phyloP scores from a whole-genome alignment of 2,329 filamentous ascomycete species.

The Fusarium tricinctum region DNA sequence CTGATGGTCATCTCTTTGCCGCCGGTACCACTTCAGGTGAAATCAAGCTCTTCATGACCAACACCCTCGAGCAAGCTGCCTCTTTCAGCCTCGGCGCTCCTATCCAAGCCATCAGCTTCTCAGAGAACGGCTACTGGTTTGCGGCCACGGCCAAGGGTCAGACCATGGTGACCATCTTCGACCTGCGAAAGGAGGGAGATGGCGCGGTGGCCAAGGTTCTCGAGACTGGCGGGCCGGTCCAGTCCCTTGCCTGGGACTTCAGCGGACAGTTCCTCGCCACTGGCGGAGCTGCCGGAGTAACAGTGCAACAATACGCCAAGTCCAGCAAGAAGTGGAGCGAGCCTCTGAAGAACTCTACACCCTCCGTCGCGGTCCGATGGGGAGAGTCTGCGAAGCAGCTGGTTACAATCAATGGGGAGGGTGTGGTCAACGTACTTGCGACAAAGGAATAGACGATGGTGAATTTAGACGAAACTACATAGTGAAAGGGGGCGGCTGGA shows the following conservation, averaged over 20 bases:
- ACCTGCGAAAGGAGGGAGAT: conserved; percentile 91
- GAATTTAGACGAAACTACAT: conserved; percentile 24
- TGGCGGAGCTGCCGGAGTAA: conserved; percentile 82
- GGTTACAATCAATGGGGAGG: conserved; percentile 80
- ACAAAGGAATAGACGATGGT: conserved; percentile 60
- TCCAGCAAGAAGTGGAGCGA: conserved; percentile 90
- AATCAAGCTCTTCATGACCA: conserved; percentile 91
- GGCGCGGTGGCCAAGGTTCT: conserved; percentile 85
- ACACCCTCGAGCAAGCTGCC: conserved; percentile 81
- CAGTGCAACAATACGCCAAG: conserved; percentile 92
- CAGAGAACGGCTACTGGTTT: conserved; percentile 97
- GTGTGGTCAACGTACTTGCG: conserved; percentile 79
- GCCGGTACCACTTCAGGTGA: conserved; percentile 84
- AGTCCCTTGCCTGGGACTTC: conserved; percentile 90
- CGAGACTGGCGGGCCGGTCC: conserved; percentile 83
- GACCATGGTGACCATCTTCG: conserved; percentile 86
- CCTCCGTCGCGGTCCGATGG: conserved; percentile 82
- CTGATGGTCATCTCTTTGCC: conserved; percentile 94
- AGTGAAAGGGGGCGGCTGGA: conserved; percentile 16
- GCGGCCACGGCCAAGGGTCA: conserved; percentile 85
- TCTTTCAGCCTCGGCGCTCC: conserved; percentile 78
- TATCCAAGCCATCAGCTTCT: conserved; percentile 84
- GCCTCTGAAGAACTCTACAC: conserved; percentile 80
- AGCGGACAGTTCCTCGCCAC: conserved; percentile 92
- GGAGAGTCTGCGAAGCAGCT: conserved; percentile 80